Evolutionary conservation across 345 rosid genomes (phyloP).

Genomic region (Citrus maxima): DNA sequence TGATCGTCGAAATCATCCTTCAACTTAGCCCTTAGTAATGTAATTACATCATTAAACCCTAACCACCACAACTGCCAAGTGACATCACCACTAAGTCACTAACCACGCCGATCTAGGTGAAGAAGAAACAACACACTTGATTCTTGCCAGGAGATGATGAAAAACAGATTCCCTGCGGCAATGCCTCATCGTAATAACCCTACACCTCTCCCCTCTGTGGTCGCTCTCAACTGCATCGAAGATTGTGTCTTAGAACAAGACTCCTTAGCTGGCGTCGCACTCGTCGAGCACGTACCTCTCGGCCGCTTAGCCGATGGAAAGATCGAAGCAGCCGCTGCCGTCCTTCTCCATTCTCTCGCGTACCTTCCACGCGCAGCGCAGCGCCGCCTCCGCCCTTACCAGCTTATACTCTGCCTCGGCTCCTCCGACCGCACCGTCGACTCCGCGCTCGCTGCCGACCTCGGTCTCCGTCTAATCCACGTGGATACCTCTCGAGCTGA

Average conservation of each 20-base stretch:
- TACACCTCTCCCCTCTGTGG: conserved; percentile 56
- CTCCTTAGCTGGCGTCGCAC: conserved; percentile 75
- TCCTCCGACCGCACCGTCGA: conserved; percentile 91
- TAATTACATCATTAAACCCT: conserved; percentile 36
- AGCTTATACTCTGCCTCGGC: conserved; percentile 93
- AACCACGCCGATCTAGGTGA: background rate
- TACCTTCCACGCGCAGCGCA: conserved; percentile 99
- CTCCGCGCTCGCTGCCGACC: conserved; percentile 86
- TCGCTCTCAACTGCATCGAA: conserved; percentile 89
- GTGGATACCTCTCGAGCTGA: conserved; percentile 90
- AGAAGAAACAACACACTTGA: background rate
- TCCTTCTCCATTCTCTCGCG: conserved; percentile 88
- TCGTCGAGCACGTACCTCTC: conserved; percentile 89
- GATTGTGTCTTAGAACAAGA: conserved; percentile 81
- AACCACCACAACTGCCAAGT: conserved; percentile 21
- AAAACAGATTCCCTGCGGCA: conserved; percentile 46
- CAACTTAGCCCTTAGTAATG: conserved; percentile 16
- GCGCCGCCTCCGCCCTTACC: conserved; percentile 93
- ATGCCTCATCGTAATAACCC: conserved; percentile 50
- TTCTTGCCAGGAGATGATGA: conserved; percentile 17
- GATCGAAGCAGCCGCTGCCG: conserved; percentile 90
- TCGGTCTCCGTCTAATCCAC: conserved; percentile 87
- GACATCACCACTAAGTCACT: background rate
- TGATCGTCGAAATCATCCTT: background rate
- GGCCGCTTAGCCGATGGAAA: conserved; percentile 81